Conservation (phyloP, 164 flowering plant species). For the Magnolia changhungtana region DNA sequence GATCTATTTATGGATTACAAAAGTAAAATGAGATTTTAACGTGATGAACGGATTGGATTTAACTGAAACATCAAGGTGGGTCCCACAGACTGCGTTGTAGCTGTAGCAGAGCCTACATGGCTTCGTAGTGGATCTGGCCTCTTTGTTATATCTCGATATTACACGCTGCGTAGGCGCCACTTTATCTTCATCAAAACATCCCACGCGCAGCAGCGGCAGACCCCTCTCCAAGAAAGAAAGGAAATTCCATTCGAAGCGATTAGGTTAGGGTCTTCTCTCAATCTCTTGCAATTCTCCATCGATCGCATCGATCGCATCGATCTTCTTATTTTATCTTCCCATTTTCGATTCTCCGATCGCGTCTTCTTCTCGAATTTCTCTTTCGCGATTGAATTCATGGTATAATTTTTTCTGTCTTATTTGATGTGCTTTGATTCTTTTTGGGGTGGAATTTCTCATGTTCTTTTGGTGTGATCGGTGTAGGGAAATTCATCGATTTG, state of each 20-base stretch:
- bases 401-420: too few species aligned
- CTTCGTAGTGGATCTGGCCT: too few species aligned
- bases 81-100: too few species aligned
- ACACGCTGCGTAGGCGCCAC: background rate
- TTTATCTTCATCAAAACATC: background rate
- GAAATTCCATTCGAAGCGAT: background rate
- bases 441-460: background rate
- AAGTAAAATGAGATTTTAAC: too few species aligned
- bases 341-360: too few species aligned
- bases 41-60: too few species aligned
- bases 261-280: background rate
- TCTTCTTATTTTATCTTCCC: background rate
- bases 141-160: too few species aligned
- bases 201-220: background rate
- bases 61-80: too few species aligned
- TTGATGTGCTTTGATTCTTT: background rate
- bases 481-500: background rate
- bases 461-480: background rate
- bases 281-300: background rate
- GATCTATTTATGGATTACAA: too few species aligned
- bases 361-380: too few species aligned
- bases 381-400: too few species aligned
- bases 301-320: background rate
- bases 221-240: background rate
- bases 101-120: too few species aligned